Base-by-base conservation (phyloP, 2,329 filamentous ascomycete species). In the Colletotrichum falcatum region DNA sequence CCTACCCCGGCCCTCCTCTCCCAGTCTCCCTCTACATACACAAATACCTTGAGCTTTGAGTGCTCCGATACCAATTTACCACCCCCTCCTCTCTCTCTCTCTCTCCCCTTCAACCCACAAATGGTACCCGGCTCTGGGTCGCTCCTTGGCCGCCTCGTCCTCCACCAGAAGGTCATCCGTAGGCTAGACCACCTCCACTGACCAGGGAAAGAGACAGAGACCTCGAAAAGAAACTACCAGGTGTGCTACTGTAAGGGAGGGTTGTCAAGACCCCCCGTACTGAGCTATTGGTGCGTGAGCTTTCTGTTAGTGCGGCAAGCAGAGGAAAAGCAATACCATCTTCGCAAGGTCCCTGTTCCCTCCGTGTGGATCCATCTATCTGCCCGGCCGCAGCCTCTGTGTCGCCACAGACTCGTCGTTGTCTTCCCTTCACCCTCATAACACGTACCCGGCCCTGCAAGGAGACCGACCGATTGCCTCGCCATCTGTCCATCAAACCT, bases 181-280 rank as follows among this genome's bases (percentile, higher is more conserved):
- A 37, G 63, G 44, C 61, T 30, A 55, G 48, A 44, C 55, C 48
- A 55, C 35, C 39, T 70, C 46, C 39, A 71, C 55, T 61, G 61
- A 53, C 66, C 46, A 66, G 70, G 65, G 64, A 39, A 72, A 54
- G 56, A 56, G 35, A 46, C 64, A 70, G 67, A 55, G 65, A 48
- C 66, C 55, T 71, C 59, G 53, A 73, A 73, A 73, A 73, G 70
- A 70, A 73, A 73, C 63, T 66, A 71, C 66, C 66, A 64, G 69
- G 64, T 65, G 65, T 64, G 56, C 63, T 65, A 65, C 72, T 71
- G 72, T 66, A 73, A 73, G 72, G 72, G 72, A 73, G 70, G 66
- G 64, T 54, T 55, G 64, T 63, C 68, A 65, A 55, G 64, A 61
- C 61, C 48, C 48, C 56, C 55, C 62, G 56, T 33, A 65, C 65